A percentile compares a stretch with the other conserved stretches of the same genome.
These are phyloP conservation scores for Candida glaebosa DNA, from an alignment of 805 yeast genomes.

Conservation along the genomic window DNA sequence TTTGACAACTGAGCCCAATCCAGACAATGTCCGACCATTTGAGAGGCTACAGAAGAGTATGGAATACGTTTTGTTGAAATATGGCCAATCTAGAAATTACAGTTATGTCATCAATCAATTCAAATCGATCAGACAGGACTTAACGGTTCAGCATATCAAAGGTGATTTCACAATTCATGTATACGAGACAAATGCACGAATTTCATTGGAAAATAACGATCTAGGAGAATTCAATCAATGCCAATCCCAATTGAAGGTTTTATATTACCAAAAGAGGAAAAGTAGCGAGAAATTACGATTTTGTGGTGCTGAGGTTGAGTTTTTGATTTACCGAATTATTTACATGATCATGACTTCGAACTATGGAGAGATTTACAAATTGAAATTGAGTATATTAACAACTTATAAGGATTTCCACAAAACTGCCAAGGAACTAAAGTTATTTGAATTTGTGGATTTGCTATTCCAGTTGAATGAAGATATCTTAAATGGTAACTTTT, in stretches of 20 bases:
- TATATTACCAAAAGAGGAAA: conserved; percentile 47
- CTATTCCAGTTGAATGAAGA: conserved; percentile 16
- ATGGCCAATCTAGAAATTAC: conserved; percentile 44
- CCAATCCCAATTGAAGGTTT: conserved; percentile 68
- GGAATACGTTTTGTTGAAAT: conserved; percentile 50
- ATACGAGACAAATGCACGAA: conserved; percentile 80
- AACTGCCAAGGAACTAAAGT: conserved; percentile 10
- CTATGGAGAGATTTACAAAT: conserved; percentile 48
- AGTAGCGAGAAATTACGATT: conserved; percentile 24
- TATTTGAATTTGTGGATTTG: conserved; percentile 14
- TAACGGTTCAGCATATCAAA: conserved; percentile 86
- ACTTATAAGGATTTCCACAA: conserved; percentile 6
- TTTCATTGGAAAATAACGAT: conserved; percentile 82
- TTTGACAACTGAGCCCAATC: conserved; percentile 89
- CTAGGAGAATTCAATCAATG: conserved; percentile 96
- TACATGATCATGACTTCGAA: conserved; percentile 76
- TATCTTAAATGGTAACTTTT: conserved; percentile 33
- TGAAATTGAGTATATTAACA: conserved; percentile 20
- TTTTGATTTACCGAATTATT: conserved; percentile 66
- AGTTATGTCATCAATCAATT: conserved; percentile 83
- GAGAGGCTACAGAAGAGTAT: conserved; percentile 57
- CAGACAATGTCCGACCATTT: conserved; percentile 75
- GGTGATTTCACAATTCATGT: conserved; percentile 72
- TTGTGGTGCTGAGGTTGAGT: conserved; percentile 47
- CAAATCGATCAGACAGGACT: conserved; percentile 88